phyloP scores from a whole-genome alignment of 78 protist genomes.

The Andalucia godoyi region DNA sequence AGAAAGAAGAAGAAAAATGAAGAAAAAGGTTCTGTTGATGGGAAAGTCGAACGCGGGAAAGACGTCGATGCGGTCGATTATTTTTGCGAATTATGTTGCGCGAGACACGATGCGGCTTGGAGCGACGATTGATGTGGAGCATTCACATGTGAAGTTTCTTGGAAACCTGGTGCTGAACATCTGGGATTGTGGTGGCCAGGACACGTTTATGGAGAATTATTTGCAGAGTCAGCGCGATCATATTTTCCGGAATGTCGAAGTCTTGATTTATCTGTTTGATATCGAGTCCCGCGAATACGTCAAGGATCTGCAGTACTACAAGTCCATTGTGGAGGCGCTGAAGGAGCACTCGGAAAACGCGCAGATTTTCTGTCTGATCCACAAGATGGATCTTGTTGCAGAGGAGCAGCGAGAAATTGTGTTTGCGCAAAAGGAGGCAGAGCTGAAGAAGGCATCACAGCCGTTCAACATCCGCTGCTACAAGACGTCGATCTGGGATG shows the following conservation, averaged over 20 bases:
- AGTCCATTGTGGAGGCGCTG: slow-evolving; percentile 70
- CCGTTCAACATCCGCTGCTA: slow-evolving; percentile 63
- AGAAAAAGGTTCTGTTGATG: slow-evolving; percentile 80
- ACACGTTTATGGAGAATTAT: slow-evolving; percentile 89
- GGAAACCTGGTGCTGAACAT: slow-evolving; percentile 92
- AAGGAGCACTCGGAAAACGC: slow-evolving; percentile 58
- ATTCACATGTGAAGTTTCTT: slow-evolving; percentile 87
- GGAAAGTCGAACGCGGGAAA: slow-evolving; percentile 87
- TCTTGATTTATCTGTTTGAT: slow-evolving; percentile 26
- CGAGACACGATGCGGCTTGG: slow-evolving; percentile 86
- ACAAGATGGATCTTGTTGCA: slow-evolving; percentile 94
- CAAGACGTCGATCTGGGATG: slow-evolving; percentile 94
- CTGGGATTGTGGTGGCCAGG: slow-evolving; percentile 98
- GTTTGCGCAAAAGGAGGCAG: slow-evolving; percentile 36
- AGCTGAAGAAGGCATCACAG: slow-evolving; percentile 44
- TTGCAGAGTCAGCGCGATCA: slow-evolving; percentile 85
- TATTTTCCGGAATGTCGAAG: slow-evolving; percentile 93
- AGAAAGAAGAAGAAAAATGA: too few relatives aligned
- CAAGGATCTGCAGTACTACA: slow-evolving; percentile 68
- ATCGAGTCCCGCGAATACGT: not conserved
- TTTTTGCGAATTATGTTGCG: slow-evolving; percentile 90
- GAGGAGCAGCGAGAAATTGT: slow-evolving; percentile 51
- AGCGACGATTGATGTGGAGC: slow-evolving; percentile 87
- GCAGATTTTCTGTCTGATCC: slow-evolving; percentile 80
- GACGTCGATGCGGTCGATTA: slow-evolving; percentile 93